Percentiles rank a stretch among this genome's conserved stretches.
Conservation (phyloP, 2,329 filamentous ascomycete species). For the Alternaria conjuncta region DNA sequence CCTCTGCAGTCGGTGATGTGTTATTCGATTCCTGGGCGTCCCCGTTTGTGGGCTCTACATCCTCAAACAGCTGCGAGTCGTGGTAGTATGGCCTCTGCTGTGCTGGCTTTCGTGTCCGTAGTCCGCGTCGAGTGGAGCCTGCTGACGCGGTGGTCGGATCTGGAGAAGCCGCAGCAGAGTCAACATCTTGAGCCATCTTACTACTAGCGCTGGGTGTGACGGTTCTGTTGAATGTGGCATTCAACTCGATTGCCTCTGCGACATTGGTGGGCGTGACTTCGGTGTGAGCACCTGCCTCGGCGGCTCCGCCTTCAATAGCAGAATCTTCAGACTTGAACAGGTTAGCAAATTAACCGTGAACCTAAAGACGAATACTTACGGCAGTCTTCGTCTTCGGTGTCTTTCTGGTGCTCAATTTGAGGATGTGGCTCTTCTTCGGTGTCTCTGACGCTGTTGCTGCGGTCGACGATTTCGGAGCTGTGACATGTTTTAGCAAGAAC, state of each 20-base stretch:
- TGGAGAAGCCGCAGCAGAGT: slow-evolving; percentile 28
- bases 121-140: slow-evolving; percentile 34
- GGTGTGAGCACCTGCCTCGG: slow-evolving; percentile 11
- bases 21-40: slow-evolving; percentile 7
- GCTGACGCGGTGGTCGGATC: slow-evolving; percentile 25
- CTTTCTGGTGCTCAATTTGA: slow-evolving; percentile 28
- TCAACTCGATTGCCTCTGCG: not conserved
- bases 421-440: slow-evolving; percentile 30
- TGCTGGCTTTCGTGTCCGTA: slow-evolving; percentile 43
- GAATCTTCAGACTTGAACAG: slow-evolving; percentile 28
- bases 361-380: slow-evolving; percentile 19
- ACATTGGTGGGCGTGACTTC: slow-evolving; percentile 9
- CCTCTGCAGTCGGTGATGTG: slow-evolving; percentile 8
- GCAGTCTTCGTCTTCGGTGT: slow-evolving; percentile 31
- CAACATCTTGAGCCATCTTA: slow-evolving; percentile 2
- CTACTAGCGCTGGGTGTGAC: slow-evolving; percentile 1
- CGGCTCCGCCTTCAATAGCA: slow-evolving; percentile 9
- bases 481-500: not conserved
- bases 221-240: slow-evolving; percentile 4
- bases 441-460: slow-evolving; percentile 15
- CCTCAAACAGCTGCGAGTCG: slow-evolving; percentile 41
- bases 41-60: slow-evolving; percentile 12
- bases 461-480: slow-evolving; percentile 21
- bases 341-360: slow-evolving; percentile 8
- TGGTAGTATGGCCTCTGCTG: slow-evolving; percentile 46